Evolutionary conservation across 768 basidiomycete species (phyloP), one percentile per base, ranked within the genome.

Genomic region (Fibroporia radiculosa): DNA sequence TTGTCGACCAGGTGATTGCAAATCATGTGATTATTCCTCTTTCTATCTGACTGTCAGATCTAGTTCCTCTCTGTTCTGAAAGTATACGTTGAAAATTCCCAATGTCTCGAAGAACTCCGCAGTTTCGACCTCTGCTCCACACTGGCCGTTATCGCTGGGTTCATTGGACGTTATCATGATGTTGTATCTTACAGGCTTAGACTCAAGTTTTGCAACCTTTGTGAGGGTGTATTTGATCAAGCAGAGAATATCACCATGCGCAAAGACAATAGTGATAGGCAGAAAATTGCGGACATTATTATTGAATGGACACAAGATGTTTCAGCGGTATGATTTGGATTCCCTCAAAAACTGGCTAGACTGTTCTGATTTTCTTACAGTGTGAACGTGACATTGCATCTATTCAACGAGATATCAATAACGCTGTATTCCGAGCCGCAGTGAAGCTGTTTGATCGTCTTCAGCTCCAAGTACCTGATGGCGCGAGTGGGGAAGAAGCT

Each of bases 361-460:
- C 19, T 19, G 19, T 39, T 39, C 38, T 35, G 69, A 59, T 62
- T 1, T 51, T 31, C 7, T n/a, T 1, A 4, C 18, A 50, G 48
- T 44, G 59, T 32, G 69, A 73, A 18, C 60, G 57, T 4, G 71
- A 72, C 32, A 51, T 54, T 6, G 56, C 63, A 12, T 58, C 62
- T 2, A 50, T 68, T n/a, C 72, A 74, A 39, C 68, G 68, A 7
- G 90, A 93, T 18, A 68, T 92, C 20, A 91, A 91, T 48, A 65
- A 80, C 45, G 77, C 80, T 1, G 81, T 82, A 50, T 67, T 93
- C 32, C 75, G 78, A n/a, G 81, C 87, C 0, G 71, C 74, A 11
- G 85, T 90, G 8, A 83, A 77, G 45, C 67, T 93, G 11, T 65
- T 90, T 29, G 86, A 93, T 52, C 77, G 81, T 13, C 64, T 95